Base-by-base conservation (phyloP, 257 asterid species). In the Plantago elongata region DNA sequence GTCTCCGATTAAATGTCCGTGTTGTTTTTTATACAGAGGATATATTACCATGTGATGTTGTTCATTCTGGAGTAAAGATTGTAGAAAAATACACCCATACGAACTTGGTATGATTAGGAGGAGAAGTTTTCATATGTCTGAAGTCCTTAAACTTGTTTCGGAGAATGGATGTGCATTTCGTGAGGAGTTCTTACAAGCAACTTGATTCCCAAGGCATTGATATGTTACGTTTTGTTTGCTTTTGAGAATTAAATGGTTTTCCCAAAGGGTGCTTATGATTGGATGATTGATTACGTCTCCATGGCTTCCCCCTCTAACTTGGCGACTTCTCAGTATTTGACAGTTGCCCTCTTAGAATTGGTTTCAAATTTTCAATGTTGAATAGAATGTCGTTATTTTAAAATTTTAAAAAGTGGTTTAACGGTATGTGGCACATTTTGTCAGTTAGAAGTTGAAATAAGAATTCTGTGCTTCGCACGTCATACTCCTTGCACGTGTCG, bases 401-500 rank as follows among this genome's bases (percentile, higher is more conserved):
- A 34, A 34, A 34, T 34, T 4, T 34, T 34, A 34, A 34, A 34
- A 7, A 34, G 40, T 34, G 8, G 40, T 34, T 34, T 50, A 38
- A 45, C 37, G 30, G 11, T 52, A 52, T 13, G 50, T 51, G 46
- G 13, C 56, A 38, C 7, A 22, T 11, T 62, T 62, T 38, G 54
- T 68, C 49, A 71, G 65, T 52, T 17, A 49, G 61, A 40, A 66
- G 57, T 64, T 57, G 40, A 42, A 69, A 43, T 54, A 60, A 43
- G 0, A 9, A 18, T 59, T 10, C 57, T 42, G 22, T 66, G 66
- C 51, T 61, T 62, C 46, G 13, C 63, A 55, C 48, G 48, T 58
- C 69, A 60, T 60, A 5, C 56, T 56, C 45, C 58, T 62, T 43
- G 45, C 18, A 42, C 56, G 69, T 64, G 70, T 72, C 70, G 22